Evolutionary conservation across 768 basidiomycete genomes (phyloP).

Genomic region (Hericium rajendrae): DNA sequence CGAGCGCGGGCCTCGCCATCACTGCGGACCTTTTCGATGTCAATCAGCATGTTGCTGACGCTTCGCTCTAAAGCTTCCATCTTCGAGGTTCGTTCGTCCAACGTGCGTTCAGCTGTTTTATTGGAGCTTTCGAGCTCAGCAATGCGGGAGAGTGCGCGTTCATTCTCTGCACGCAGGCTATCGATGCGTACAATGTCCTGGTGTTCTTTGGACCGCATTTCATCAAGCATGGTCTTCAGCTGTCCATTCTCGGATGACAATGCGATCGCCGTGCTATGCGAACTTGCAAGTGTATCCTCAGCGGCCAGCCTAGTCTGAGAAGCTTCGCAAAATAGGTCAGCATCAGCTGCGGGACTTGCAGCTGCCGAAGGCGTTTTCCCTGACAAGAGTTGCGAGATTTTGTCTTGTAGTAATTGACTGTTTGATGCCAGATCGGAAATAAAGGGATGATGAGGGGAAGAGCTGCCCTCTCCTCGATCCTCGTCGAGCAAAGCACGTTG

Average conservation of each 20-base stretch:
- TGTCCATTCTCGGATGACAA: slow-evolving; percentile 50
- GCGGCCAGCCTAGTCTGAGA: no score
- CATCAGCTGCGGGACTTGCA: no score
- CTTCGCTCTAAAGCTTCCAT: slow-evolving; percentile 39
- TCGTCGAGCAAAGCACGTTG: slow-evolving; percentile 29
- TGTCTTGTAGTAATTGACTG: slow-evolving; percentile 37
- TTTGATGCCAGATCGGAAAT: slow-evolving; percentile 20
- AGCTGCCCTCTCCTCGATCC: slow-evolving; percentile 8
- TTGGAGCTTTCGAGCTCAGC: slow-evolving; percentile 35
- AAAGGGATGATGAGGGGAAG: slow-evolving; percentile 8
- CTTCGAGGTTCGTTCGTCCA: slow-evolving; percentile 35
- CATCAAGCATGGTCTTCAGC: slow-evolving; percentile 22
- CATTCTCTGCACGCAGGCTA: slow-evolving; percentile 33
- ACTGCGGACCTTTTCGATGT: slow-evolving; percentile 36
- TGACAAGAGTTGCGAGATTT: slow-evolving; percentile 35
- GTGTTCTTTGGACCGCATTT: slow-evolving; percentile 10
- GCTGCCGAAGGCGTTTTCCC: slow-evolving; percentile 15
- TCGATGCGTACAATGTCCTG: slow-evolving; percentile 12
- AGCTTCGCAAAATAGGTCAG: no score
- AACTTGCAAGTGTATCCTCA: no score
- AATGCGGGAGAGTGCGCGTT: slow-evolving; percentile 30
- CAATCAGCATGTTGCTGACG: slow-evolving; percentile 26
- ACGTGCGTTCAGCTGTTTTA: slow-evolving; percentile 30
- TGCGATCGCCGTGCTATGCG: not conserved
- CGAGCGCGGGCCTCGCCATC: slow-evolving; percentile 34